Percentiles rank a stretch among this genome's conserved stretches.
These are phyloP conservation scores for Pouteria glomerata DNA, from an alignment of 148 eudicot species.

Conservation along the genomic window DNA sequence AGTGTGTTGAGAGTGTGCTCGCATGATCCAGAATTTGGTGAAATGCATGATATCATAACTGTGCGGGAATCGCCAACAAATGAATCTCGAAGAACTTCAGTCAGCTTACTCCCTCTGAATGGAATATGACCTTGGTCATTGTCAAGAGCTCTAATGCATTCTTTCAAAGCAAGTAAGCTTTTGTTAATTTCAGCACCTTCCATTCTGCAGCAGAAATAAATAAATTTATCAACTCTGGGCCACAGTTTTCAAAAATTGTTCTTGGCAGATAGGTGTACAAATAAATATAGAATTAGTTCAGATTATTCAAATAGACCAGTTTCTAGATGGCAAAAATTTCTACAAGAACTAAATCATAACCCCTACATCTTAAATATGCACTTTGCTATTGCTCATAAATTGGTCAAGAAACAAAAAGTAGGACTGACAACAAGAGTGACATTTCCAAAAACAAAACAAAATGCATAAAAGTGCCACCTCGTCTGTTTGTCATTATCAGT, in stretches of 20 bases:
- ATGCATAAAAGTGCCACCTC: conserved; percentile 33
- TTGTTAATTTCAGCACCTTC: conserved; percentile 88
- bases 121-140: conserved; percentile 80
- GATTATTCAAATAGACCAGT: too few relatives aligned
- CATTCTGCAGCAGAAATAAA: conserved; percentile 44
- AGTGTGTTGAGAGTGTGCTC: conserved; percentile 83
- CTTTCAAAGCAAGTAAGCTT: conserved; percentile 78
- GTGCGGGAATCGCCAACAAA: conserved; percentile 78
- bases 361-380: not conserved
- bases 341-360: not conserved
- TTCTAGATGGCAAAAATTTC: not conserved
- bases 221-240: not conserved
- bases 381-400: too few relatives aligned
- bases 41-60: conserved; percentile 81
- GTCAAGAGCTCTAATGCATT: conserved; percentile 82
- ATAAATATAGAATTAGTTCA: too few relatives aligned
- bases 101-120: conserved; percentile 78
- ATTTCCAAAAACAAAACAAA: not conserved
- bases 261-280: too few relatives aligned
- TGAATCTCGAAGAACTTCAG: conserved; percentile 78
- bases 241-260: too few relatives aligned
- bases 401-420: too few relatives aligned
- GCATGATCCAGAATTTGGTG: conserved; percentile 79
- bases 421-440: not conserved
- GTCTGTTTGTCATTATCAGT: conserved; percentile 84